Percentiles rank a stretch among this genome's conserved stretches.
Conservation (phyloP, 345 rosid species). For the Erodium maritimum region DNA sequence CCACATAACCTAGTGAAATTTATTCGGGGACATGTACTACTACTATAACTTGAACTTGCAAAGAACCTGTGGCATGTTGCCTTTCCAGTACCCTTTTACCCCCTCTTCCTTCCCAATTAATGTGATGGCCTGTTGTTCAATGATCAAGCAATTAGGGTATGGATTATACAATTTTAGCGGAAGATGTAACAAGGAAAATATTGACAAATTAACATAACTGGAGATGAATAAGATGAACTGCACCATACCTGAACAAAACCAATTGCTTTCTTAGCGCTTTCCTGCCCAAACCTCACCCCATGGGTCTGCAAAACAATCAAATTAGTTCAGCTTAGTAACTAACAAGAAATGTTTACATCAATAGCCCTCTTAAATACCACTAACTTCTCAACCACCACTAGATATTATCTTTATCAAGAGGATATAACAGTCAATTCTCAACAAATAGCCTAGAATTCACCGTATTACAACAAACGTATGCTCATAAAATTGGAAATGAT, state of each 20-base stretch:
- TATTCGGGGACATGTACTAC: slow-evolving; percentile 5
- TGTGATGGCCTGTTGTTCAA: slow-evolving; percentile 53
- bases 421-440: neutral
- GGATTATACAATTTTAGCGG: neutral
- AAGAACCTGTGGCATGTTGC: slow-evolving; percentile 90
- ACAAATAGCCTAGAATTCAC: neutral
- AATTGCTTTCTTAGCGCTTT: slow-evolving; percentile 64
- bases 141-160: neutral
- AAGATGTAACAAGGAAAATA: neutral
- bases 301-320: slow-evolving; percentile 43
- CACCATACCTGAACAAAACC: slow-evolving; percentile 59
- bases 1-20: slow-evolving; percentile 2
- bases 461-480: too few relatives aligned
- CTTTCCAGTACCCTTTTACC: slow-evolving; percentile 96
- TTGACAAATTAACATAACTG: neutral
- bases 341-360: neutral
- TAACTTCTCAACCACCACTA: too few relatives aligned
- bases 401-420: too few relatives aligned
- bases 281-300: slow-evolving; percentile 58
- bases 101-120: slow-evolving; percentile 86
- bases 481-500: neutral
- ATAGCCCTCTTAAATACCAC: too few relatives aligned
- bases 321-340: neutral
- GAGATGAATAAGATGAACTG: too few relatives aligned
- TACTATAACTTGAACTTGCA: neutral